Evolutionary conservation across 352 stramenopile genomes (phyloP).

Genomic region (Phytopythium kandeliae): DNA sequence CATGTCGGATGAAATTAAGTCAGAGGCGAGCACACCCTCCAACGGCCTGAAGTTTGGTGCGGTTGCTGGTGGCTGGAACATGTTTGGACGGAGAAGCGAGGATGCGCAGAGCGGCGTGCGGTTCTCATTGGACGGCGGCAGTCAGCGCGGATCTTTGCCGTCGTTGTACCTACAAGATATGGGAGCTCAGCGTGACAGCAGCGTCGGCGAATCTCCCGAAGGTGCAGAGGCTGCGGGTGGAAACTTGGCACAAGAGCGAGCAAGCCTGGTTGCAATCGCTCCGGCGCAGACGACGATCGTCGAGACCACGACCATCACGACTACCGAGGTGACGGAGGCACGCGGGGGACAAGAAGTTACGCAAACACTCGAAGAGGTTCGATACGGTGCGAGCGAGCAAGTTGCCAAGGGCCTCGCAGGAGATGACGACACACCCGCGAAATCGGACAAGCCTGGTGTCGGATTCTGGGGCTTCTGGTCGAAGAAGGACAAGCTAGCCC

Average conservation of each 20-base stretch:
- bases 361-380: too few relatives aligned
- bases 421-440: not conserved
- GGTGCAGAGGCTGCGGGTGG: not conserved
- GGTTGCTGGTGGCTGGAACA: conserved; percentile 3
- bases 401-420: not conserved
- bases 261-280: not conserved
- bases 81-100: conserved; percentile 3
- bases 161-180: conserved; percentile 2
- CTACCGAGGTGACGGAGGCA: not conserved
- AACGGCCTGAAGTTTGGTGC: not conserved
- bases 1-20: not conserved
- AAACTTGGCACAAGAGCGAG: not conserved
- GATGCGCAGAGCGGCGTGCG: not conserved
- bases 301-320: not conserved
- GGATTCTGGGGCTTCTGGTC: conserved; percentile 14
- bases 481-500: conserved; percentile 11
- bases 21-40: not conserved
- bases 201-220: not conserved
- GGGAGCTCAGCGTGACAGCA: not conserved
- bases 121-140: conserved; percentile 1
- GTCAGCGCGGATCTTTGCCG: not conserved
- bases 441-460: not conserved
- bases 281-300: conserved; percentile 3
- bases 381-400: not conserved
- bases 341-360: not conserved